phyloP scores from a whole-genome alignment of 768 basidiomycete species.

The Termitomyces sp. region DNA sequence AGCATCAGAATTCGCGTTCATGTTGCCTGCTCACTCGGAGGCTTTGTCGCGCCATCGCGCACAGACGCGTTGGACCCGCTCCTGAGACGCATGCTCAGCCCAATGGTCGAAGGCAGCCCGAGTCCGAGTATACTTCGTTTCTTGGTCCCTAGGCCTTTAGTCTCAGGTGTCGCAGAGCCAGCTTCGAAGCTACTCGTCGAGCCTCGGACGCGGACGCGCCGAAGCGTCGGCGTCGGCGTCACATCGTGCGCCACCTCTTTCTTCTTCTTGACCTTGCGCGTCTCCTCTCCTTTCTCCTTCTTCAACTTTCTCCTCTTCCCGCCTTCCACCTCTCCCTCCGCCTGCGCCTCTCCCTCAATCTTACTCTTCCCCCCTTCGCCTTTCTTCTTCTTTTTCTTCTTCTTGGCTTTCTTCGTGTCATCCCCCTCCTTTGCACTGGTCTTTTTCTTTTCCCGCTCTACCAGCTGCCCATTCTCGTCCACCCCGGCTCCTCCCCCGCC shows the following conservation, averaged over 20 bases:
- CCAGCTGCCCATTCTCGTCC: conserved; percentile 20
- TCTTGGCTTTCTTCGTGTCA: not conserved
- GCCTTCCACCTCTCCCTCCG: conserved; percentile 15
- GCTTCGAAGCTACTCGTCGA: conserved; percentile 68
- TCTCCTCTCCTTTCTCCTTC: conserved; percentile 6
- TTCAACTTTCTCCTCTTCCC: conserved; percentile 14
- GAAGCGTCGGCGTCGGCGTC: not conserved
- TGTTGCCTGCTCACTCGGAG: not conserved
- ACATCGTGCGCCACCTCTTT: conserved; percentile 15
- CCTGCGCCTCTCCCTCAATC: conserved; percentile 30
- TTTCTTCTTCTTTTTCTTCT: conserved; percentile 18
- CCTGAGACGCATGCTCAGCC: conserved; percentile 26
- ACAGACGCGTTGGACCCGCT: conserved; percentile 32
- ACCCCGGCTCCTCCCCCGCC: conserved; percentile 11
- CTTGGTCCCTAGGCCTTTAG: conserved; percentile 44
- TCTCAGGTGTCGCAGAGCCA: conserved; percentile 42
- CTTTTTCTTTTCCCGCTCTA: conserved; percentile 21
- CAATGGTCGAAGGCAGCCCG: conserved; percentile 52
- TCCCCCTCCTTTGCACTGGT: conserved; percentile 30
- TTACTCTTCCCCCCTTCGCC: conserved; percentile 22
- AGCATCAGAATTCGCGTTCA: not conserved
- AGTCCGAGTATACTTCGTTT: conserved; percentile 60
- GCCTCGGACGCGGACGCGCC: conserved; percentile 2
- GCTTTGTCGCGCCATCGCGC: not conserved
- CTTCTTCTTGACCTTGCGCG: conserved; percentile 14